Base-by-base conservation (phyloP, 1,284 basidiomycete species). In the Bondarzewia mesenterica region DNA sequence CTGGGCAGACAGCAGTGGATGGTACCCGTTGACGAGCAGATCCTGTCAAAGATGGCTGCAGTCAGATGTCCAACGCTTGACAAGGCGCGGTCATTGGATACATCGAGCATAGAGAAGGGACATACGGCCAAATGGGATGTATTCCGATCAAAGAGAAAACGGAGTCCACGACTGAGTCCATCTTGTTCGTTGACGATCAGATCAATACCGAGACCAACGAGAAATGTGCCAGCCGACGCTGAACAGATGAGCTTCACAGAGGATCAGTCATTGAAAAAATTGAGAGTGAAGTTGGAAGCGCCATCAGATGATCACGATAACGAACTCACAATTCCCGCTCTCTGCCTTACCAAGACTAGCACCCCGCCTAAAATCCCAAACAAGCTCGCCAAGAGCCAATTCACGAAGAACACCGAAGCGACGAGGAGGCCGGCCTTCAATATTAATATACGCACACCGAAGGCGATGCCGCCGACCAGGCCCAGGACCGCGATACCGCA, bases 131-230 rank as follows among this genome's bases (percentile, higher is more conserved):
- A 60, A 62, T 85, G 82, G 23, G 72, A 69, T 8, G 65, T 57
- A 55, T 85, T 85, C 43, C 76, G 68, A 57, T 85, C 82, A 52
- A 82, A 74, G 12, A 85, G 68, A 56, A 71, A 77, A 15, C 82
- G 73, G 25, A 85, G 66, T 0, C 82, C 82, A 18, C 72, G 65
- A 55, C 81, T 80, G 70, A 82, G 72, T 3, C 82, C 82, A 5
- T 64, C 61, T 57, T 85, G 82, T 55, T 71, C 67, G 50, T 81
- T 72, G 41, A 82, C 49, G 40, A 73, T 58, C 7, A 84, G 67
- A 59, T 85, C 82, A 6, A 77, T 55, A 16, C 72, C 80, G 3
- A 85, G 68, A 26, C 59, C 70, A 10, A 67, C 62, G 23, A 85
- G 61, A 60, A 85, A 85, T 8, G 81, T 75, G 26, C 82, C 82